Conservation (phyloP, 257 asterid species). For the Salvia miltiorrhiza region DNA sequence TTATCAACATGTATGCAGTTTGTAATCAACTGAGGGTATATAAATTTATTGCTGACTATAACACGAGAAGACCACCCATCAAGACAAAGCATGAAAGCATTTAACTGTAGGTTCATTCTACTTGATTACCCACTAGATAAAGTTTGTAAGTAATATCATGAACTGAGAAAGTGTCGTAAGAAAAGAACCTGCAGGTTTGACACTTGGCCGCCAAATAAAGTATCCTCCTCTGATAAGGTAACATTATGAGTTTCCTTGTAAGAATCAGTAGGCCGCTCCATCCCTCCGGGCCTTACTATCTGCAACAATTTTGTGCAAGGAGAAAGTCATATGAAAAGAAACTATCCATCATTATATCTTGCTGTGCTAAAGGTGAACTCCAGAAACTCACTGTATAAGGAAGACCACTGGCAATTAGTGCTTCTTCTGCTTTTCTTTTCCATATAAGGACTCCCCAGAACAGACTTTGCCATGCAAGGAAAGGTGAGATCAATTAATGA, state of each 20-base stretch:
- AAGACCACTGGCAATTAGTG: conserved; percentile 80
- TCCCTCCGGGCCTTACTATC: conserved; percentile 98
- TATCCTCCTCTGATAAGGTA: conserved; percentile 69
- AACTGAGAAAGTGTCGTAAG: neutral
- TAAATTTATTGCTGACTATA: neutral
- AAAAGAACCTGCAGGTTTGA: conserved; percentile 85
- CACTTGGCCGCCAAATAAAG: conserved; percentile 91
- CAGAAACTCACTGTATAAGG: conserved; percentile 75
- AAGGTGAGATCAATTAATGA: conserved; percentile 7
- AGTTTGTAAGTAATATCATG: neutral
- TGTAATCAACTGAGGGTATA: neutral
- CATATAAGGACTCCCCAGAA: conserved; percentile 94
- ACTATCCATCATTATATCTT: neutral
- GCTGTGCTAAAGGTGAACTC: neutral
- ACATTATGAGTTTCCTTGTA: conserved; percentile 89
- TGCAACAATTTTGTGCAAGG: conserved; percentile 31
- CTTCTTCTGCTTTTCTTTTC: conserved; percentile 98
- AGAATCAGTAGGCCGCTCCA: conserved; percentile 98
- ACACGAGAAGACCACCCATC: neutral
- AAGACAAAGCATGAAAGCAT: neutral
- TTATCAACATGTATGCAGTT: neutral
- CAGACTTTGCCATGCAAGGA: conserved; percentile 45
- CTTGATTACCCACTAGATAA: neutral
- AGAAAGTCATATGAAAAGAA: neutral
- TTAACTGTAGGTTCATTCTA: neutral